Percentiles rank a stretch among this genome's conserved stretches.
These are phyloP conservation scores for Suillus occidentalis DNA, from an alignment of 768 basidiomycete genomes.

Conservation along the genomic window DNA sequence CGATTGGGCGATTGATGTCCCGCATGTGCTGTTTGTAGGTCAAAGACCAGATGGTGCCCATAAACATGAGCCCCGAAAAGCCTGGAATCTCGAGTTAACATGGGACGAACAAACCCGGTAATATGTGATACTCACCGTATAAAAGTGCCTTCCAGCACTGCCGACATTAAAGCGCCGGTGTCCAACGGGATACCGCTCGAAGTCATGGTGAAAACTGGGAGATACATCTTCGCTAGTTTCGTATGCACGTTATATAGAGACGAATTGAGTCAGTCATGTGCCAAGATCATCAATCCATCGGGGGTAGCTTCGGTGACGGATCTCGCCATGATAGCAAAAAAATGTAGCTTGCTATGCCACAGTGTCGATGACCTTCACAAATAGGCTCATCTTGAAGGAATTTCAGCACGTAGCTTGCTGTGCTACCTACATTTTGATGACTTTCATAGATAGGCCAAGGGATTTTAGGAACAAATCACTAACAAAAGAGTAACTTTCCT, in stretches of 20 bases:
- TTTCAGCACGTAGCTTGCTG: too few relatives aligned
- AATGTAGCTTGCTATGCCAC: background rate
- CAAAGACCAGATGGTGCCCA: background rate
- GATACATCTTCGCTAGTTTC: background rate
- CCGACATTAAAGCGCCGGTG: background rate
- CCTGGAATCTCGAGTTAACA: background rate
- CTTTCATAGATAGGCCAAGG: background rate
- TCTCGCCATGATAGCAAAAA: background rate
- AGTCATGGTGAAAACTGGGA: background rate
- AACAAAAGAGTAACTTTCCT: too few relatives aligned
- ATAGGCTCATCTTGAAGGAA: too few relatives aligned
- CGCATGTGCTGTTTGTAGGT: background rate
- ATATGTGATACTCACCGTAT: background rate
- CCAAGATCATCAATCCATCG: background rate
- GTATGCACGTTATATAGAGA: background rate
- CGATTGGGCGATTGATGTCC: constrained; percentile 14
- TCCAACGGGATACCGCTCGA: background rate
- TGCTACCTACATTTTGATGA: too few relatives aligned
- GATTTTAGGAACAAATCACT: too few relatives aligned
- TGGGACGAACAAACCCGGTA: background rate
- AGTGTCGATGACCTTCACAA: background rate
- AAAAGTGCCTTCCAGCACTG: background rate
- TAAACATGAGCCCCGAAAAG: background rate
- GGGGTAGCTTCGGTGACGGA: background rate
- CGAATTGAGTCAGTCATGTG: background rate